These are phyloP conservation scores for Gossypium raimondii DNA, from an alignment of 345 rosid species.

Conservation along the genomic window DNA sequence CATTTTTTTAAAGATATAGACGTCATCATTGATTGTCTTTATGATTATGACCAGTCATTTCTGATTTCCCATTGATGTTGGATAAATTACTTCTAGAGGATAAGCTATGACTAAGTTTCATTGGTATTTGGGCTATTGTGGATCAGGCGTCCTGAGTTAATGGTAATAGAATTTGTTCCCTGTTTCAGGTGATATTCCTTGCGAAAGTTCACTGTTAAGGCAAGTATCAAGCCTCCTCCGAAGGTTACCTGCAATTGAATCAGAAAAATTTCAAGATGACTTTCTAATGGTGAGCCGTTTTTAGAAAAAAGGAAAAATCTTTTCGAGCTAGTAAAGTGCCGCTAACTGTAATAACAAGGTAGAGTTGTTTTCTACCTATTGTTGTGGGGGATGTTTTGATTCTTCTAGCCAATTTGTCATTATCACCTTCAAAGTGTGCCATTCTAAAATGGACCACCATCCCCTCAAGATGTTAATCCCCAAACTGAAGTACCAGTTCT, in stretches of 20 bases:
- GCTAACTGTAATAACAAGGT: neutral
- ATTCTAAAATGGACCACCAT: neutral
- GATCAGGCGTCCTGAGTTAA: constrained; percentile 1
- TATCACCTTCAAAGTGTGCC: neutral
- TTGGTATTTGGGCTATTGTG: constrained; percentile 9
- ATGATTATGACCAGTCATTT: constrained; percentile 6
- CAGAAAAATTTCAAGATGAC: constrained; percentile 88
- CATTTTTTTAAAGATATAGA: neutral
- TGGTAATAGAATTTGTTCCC: constrained; percentile 14
- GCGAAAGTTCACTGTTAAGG: constrained; percentile 85
- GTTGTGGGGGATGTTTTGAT: neutral
- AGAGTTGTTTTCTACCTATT: neutral
- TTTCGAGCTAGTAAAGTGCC: neutral
- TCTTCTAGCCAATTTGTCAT: neutral
- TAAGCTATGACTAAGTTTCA: neutral
- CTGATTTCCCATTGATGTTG: neutral
- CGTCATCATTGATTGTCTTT: neutral
- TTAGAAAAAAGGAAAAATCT: neutral
- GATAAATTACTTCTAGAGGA: neutral
- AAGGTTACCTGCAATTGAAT: constrained; percentile 92
- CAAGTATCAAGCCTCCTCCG: constrained; percentile 90
- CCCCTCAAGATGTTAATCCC: neutral
- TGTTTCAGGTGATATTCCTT: constrained; percentile 77
- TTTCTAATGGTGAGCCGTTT: constrained; percentile 73
- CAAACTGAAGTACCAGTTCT: neutral